Evolutionary conservation across 2,329 filamentous ascomycete genomes (phyloP).

Genomic region (Aureobasidium sp.): DNA sequence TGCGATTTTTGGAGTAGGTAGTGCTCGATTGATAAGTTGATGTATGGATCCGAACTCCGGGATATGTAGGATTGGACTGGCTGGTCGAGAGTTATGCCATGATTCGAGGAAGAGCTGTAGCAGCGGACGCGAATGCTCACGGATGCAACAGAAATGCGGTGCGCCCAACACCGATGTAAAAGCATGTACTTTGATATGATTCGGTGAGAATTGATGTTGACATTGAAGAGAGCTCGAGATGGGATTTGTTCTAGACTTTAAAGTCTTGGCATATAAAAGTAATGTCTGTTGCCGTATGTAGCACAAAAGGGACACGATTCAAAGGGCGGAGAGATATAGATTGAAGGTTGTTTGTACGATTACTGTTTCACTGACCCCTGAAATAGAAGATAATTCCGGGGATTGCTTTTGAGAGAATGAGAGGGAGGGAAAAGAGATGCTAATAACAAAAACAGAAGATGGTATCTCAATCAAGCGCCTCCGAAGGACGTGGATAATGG

Average conservation of each 20-base stretch:
- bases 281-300: neutral
- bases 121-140: neutral
- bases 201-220: neutral
- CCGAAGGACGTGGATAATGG: conserved; percentile 11
- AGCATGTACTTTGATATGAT: conserved; percentile 9
- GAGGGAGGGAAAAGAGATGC: conserved; percentile 4
- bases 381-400: conserved; percentile 1
- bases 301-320: neutral
- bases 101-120: neutral
- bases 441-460: conserved; percentile 17
- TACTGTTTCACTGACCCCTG: conserved; percentile 7
- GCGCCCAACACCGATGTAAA: conserved; percentile 10
- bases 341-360: neutral
- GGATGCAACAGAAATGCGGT: conserved; percentile 7
- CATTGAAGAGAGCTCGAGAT: neutral
- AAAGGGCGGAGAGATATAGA: neutral
- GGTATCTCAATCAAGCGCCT: conserved; percentile 16
- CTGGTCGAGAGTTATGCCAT: conserved; percentile 10
- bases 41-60: conserved; percentile 62
- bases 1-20: conserved; percentile 71
- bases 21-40: conserved; percentile 93
- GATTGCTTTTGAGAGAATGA: conserved; percentile 11
- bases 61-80: conserved; percentile 43
- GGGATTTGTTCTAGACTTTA: neutral
- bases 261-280: conserved; percentile 14